Evolutionary conservation across 2,329 filamentous ascomycete genomes (phyloP).

Genomic region (Neonectria punicea): DNA sequence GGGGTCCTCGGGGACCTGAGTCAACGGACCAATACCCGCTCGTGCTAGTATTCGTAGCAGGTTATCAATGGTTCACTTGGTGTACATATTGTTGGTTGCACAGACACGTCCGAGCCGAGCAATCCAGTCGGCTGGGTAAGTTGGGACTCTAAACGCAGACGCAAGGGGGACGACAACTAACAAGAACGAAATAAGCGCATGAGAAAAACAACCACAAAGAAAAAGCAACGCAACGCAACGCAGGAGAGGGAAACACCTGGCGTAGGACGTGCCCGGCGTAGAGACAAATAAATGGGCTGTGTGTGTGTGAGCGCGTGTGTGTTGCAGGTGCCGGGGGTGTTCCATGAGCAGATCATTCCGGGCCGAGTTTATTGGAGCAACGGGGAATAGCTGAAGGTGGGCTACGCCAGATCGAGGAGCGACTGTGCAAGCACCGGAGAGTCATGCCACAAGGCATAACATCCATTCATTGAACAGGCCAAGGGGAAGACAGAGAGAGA

Average conservation of each 20-base stretch:
- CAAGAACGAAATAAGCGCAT: not conserved
- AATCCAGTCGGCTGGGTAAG: no score
- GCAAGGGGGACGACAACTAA: not conserved
- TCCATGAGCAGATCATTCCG: slow-evolving; percentile 39
- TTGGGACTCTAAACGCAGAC: not conserved
- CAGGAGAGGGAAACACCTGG: slow-evolving; percentile 4
- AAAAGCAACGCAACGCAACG: slow-evolving; percentile 3
- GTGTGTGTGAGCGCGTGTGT: not conserved
- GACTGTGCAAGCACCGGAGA: slow-evolving; percentile 19
- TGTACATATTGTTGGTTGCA: slow-evolving; percentile 17
- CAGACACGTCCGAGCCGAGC: not conserved
- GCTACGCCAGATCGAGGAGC: slow-evolving; percentile 30
- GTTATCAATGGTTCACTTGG: slow-evolving; percentile 7
- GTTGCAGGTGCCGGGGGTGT: slow-evolving; percentile 18
- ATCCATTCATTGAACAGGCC: not conserved
- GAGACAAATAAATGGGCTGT: not conserved
- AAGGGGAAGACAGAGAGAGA: not conserved
- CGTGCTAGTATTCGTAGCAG: not conserved
- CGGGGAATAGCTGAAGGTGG: slow-evolving; percentile 34
- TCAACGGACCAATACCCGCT: slow-evolving; percentile 7
- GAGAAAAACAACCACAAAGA: not conserved
- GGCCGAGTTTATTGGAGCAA: slow-evolving; percentile 36
- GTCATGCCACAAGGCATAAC: slow-evolving; percentile 24
- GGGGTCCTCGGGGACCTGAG: slow-evolving; percentile 5
- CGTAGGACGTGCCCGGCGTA: not conserved